Evolutionary conservation across 2,329 filamentous ascomycete genomes (phyloP).

Genomic region (Apiospora phragmitis): DNA sequence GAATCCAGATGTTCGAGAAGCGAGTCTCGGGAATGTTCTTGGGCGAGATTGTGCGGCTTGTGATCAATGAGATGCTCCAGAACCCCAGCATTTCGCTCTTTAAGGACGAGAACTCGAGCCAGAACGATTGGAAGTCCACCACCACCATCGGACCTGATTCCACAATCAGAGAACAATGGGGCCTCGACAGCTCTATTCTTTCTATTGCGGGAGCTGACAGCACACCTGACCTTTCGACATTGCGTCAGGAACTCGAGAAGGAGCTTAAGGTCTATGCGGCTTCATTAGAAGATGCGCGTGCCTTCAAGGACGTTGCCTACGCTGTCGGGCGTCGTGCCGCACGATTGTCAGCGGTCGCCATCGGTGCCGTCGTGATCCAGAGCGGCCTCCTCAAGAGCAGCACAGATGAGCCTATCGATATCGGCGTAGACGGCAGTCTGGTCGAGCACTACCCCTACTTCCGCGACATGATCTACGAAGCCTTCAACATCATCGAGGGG

Average conservation of each 20-base stretch:
- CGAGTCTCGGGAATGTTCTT: constrained; percentile 97
- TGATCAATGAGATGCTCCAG: constrained; percentile 71
- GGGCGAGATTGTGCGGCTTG: constrained; percentile 85
- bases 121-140: constrained; percentile 69
- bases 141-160: constrained; percentile 67
- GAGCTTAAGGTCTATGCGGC: constrained; percentile 75
- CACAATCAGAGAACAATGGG: constrained; percentile 77
- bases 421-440: constrained; percentile 91
- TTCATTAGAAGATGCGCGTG: constrained; percentile 80
- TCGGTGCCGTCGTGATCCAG: constrained; percentile 80
- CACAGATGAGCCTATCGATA: constrained; percentile 74
- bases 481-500: constrained; percentile 71
- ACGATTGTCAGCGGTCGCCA: constrained; percentile 81
- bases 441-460: constrained; percentile 97
- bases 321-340: constrained; percentile 89
- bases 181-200: constrained; percentile 86
- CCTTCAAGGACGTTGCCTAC: constrained; percentile 79
- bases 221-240: constrained; percentile 67
- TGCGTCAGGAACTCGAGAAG: constrained; percentile 77
- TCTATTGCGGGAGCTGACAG: constrained; percentile 83
- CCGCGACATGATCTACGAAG: constrained; percentile 83
- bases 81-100: constrained; percentile 70
- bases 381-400: constrained; percentile 68
- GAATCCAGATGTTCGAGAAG: constrained; percentile 99
- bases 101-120: constrained; percentile 70